Base-by-base conservation (phyloP, 495 filamentous ascomycete genomes). In the Xylaria scruposa region DNA sequence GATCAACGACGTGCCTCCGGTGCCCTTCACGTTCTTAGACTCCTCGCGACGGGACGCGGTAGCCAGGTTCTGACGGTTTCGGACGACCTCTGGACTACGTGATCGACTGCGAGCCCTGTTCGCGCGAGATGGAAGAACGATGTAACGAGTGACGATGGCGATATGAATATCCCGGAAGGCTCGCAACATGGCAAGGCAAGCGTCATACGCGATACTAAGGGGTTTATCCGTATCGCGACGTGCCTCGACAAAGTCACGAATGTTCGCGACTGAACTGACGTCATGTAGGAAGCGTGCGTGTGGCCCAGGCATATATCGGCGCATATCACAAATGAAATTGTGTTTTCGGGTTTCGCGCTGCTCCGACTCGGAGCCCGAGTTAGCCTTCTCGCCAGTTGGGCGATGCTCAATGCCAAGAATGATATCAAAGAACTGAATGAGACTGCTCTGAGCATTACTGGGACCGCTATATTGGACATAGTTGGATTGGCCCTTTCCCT, bases 251-350 rank as follows among this genome's bases (percentile, higher is more conserved):
- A 90, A 99, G 1, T 91, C 88, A 8, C 93, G 92, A 73, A 99
- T 93, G 76, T 99, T 98, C 65, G 95, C 91, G 12, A 97, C 92
- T 1, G 83, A 83, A 54, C 88, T 87, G 26, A 97, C 90, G 64
- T 95, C 90, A 66, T 93, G 86, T 0, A 99, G 85, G 82, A 99
- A 99, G 21, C 92, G 91, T 1, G 94, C 91, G 76, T 99, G 96
- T 0, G 93, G 88, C 2, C 94, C 94, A 5, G 96, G 96, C 96
- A 99, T 99, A 83, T 99, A 99, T 3, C 84, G 87, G 62, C 94
- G 93, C 96, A 99, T 99, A 68, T 98, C 96, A 75, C 92, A 89
- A 78, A 98, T 94, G 85, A 99, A 99, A 74, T 94, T 94, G 82
- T 98, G 90, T 31, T 89, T 88, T 12, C 84, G 83, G 4, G 87